Evolutionary conservation across 2,329 filamentous ascomycete genomes (phyloP).

Genomic region (Pseudogymnoascus sp.): DNA sequence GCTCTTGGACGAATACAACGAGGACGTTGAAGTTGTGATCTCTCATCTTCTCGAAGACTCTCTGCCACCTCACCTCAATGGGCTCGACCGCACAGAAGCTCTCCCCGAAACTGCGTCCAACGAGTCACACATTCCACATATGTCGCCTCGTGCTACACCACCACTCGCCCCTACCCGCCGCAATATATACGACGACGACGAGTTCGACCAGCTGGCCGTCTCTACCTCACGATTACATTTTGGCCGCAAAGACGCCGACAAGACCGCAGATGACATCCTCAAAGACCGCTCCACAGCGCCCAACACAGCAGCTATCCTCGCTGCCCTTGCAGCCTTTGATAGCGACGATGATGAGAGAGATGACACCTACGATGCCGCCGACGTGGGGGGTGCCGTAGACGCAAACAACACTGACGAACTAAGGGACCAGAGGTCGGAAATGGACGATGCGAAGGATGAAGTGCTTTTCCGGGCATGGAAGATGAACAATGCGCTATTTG

Average conservation of each 20-base stretch:
- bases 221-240: conserved; percentile 64
- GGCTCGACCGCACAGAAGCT: conserved; percentile 54
- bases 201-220: conserved; percentile 62
- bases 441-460: conserved; percentile 52
- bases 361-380: conserved; percentile 88
- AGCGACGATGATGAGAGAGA: conserved; percentile 93
- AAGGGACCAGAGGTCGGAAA: conserved; percentile 25
- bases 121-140: conserved; percentile 28
- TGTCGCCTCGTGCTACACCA: conserved; percentile 53
- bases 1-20: conserved; percentile 68
- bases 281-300: conserved; percentile 54
- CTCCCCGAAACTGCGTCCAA: conserved; percentile 36
- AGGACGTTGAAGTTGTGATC: conserved; percentile 71
- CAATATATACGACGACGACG: conserved; percentile 74
- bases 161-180: conserved; percentile 48
- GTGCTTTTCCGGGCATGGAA: conserved; percentile 65
- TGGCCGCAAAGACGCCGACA: conserved; percentile 57
- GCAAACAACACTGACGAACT: conserved; percentile 37
- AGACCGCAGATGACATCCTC: conserved; percentile 65
- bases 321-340: conserved; percentile 82
- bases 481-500: conserved; percentile 55
- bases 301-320: conserved; percentile 77
- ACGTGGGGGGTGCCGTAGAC: conserved; percentile 85
- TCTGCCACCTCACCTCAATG: conserved; percentile 58
- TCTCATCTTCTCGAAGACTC: conserved; percentile 73